phyloP scores from a whole-genome alignment of 2,329 filamentous ascomycete species.

The Ophiosphaerella herpotricha region DNA sequence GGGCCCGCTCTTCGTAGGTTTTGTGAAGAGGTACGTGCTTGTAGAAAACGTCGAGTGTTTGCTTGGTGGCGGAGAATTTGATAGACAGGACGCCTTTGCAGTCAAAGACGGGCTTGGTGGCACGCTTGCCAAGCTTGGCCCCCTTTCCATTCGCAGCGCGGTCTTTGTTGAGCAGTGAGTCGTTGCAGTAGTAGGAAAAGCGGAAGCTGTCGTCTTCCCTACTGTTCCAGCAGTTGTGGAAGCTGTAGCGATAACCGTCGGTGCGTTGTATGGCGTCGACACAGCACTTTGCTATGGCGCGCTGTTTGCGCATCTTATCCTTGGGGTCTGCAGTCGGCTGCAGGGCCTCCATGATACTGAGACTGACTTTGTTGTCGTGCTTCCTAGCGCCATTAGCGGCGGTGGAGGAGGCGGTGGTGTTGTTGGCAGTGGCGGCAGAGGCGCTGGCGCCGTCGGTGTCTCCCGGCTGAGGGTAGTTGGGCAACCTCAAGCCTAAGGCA shows the following conservation, averaged over 20 bases:
- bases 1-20: conserved; percentile 52
- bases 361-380: conserved; percentile 28
- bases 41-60: conserved; percentile 52
- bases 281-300: conserved; percentile 53
- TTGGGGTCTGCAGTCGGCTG: conserved; percentile 43
- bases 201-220: conserved; percentile 52
- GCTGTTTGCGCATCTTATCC: conserved; percentile 51
- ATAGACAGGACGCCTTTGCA: conserved; percentile 54
- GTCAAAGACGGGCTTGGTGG: conserved; percentile 54
- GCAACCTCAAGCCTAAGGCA: conserved; percentile 29
- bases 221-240: conserved; percentile 56
- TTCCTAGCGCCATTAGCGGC: conserved; percentile 14
- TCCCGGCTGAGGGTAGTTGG: conserved; percentile 16
- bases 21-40: conserved; percentile 53
- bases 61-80: conserved; percentile 52
- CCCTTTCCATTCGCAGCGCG: conserved; percentile 53
- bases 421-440: conserved; percentile 22
- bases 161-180: conserved; percentile 57
- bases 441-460: conserved; percentile 8
- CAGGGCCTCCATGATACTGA: conserved; percentile 45
- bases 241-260: conserved; percentile 55
- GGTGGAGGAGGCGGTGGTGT: conserved; percentile 13
- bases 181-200: conserved; percentile 57
- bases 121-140: conserved; percentile 42
- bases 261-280: conserved; percentile 50